phyloP scores from a whole-genome alignment of 805 yeast genomes.

The Limtongia smithiae region DNA sequence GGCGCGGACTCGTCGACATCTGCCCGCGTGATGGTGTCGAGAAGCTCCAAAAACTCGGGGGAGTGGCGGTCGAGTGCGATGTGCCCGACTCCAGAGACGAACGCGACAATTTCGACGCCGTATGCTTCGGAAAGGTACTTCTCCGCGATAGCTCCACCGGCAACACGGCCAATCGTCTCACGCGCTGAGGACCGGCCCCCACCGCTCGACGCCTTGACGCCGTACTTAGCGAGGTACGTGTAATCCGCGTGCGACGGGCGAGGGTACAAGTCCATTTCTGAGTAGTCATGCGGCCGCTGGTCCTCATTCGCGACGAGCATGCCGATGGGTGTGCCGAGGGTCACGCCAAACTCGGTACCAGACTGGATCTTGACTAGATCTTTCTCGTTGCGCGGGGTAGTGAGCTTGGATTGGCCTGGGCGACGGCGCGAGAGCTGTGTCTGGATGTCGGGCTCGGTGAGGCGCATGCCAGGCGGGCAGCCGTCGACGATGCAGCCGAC shows the following conservation, averaged over 20 bases:
- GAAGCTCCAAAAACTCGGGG: conserved; percentile 59
- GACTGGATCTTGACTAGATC: conserved; percentile 90
- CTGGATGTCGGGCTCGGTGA: conserved; percentile 84
- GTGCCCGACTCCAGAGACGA: conserved; percentile 88
- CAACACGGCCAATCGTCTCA: conserved; percentile 98
- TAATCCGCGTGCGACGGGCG: conserved; percentile 98
- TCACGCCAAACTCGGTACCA: conserved; percentile 86
- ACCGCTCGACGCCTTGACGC: conserved; percentile 89
- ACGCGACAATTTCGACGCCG: conserved; percentile 90
- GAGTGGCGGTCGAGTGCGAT: conserved; percentile 67
- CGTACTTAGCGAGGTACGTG: conserved; percentile 88
- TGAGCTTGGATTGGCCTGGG: conserved; percentile 90
- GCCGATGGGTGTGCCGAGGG: conserved; percentile 93
- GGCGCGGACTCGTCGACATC: conserved; percentile 84
- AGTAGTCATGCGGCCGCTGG: conserved; percentile 94
- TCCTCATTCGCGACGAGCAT: conserved; percentile 92
- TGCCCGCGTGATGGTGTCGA: conserved; percentile 80
- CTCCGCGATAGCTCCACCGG: conserved; percentile 98
- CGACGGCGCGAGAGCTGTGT: conserved; percentile 95
- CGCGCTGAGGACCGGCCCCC: conserved; percentile 98
- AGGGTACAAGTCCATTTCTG: conserved; percentile 92
- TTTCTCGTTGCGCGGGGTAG: conserved; percentile 94
- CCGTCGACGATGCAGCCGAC: conserved; percentile 99
- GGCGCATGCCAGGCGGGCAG: conserved; percentile 88
- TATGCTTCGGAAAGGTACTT: conserved; percentile 73